Evolutionary conservation across 345 rosid species (phyloP), one percentile per base, ranked within the genome.

Genomic region (Dipteronia sinensis): DNA sequence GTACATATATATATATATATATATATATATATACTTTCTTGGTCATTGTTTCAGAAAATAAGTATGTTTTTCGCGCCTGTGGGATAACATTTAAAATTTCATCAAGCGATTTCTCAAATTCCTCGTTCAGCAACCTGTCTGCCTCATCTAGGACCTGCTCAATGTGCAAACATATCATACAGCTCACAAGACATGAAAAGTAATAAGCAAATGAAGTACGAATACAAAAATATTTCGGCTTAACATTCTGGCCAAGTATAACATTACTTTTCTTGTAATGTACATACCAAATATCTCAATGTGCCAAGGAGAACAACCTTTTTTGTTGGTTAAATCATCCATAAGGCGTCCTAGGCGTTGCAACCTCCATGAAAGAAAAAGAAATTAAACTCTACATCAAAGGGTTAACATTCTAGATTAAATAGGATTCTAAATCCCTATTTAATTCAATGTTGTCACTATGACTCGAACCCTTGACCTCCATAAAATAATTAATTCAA

Each of bases 1-100:
- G 46, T 42, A 42, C 46, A 42, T 10, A 42, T 42, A 44, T 23
- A 53, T 58, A 46, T 71, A 91, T 42, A 42, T 42, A 10, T 42
- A 42, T 10, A 42, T 10, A 42, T 42, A 44, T 23, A 53, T 58
- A 46, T 71, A 91, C 98, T 97, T 92, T 96, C 80, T 94, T 92
- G 31, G 98, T 94, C 98, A 96, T 96, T 27, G 99, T 96, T 2
- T 98, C 99, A 76, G 99, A 97, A 87, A 97, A 97, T 72, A 97
- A 87, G 85, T 53, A 96, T 3, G 98, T 97, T 81, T 76, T 88
- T 46, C 97, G 79, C 3, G 88, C 90, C 62, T 83, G 90, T 31
- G 97, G 98, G 71, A 94, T 85, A 74, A 83, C 90, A 66, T 87
- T 88, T 77, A 94, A 83, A 81, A 96, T 94, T 78, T 86, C 90